Percentiles rank a stretch among this genome's conserved stretches.
Evolutionary conservation across 169 alveolate species (phyloP).

Genomic region (Eimeria necatrix): DNA sequence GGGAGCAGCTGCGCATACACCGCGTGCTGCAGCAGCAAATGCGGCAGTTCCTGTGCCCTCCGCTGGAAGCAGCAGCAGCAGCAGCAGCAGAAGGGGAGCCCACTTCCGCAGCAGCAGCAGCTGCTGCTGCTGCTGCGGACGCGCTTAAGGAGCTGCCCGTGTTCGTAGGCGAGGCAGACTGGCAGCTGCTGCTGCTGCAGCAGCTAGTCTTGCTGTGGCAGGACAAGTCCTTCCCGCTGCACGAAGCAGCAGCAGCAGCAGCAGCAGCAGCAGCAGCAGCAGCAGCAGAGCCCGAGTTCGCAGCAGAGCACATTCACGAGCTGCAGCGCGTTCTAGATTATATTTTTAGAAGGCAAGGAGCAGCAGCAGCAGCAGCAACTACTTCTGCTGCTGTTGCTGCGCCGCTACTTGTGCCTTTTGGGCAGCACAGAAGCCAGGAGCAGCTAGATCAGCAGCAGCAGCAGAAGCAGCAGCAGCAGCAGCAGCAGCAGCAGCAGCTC

Average conservation of each 20-base stretch:
- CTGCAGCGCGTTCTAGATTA: conserved; percentile 40
- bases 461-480: conserved; percentile 36
- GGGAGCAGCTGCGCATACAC: conserved; percentile 69
- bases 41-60: conserved; percentile 24
- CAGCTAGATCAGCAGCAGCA: conserved; percentile 5
- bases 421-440: neutral
- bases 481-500: neutral
- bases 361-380: conserved; percentile 51
- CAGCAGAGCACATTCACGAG: neutral
- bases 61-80: neutral
- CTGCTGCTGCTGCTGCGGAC: conserved; percentile 49
- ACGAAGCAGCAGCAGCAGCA: neutral
- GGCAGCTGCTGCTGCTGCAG: conserved; percentile 68
- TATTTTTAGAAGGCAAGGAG: conserved; percentile 12
- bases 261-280: neutral
- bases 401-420: neutral
- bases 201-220: neutral
- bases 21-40: conserved; percentile 74
- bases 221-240: neutral
- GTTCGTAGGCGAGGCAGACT: conserved; percentile 51
- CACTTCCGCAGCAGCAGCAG: conserved; percentile 25
- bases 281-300: neutral
- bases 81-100: neutral
- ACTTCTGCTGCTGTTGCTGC: conserved; percentile 1
- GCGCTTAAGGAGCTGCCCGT: neutral